These are phyloP conservation scores for Fraxinus platypoda DNA, from an alignment of 305 asterid genomes.

Conservation along the genomic window DNA sequence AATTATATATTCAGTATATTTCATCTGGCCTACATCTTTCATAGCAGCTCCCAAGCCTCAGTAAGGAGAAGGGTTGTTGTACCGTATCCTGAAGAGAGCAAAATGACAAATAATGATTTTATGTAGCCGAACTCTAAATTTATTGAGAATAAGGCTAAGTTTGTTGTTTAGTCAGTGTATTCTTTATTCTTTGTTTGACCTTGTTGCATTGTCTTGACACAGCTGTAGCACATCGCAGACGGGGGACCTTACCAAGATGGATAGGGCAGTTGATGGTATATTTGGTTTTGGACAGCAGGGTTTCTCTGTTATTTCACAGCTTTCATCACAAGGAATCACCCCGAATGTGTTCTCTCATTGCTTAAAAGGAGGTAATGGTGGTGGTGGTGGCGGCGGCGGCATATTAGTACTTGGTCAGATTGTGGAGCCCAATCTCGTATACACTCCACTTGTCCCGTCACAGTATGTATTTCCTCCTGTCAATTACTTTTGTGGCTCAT, in stretches of 20 bases:
- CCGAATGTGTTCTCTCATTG: slow-evolving; percentile 56
- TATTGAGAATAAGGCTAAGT: neutral
- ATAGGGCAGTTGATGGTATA: slow-evolving; percentile 56
- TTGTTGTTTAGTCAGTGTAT: neutral
- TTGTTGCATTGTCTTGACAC: slow-evolving; percentile 21
- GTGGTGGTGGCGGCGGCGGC: slow-evolving; percentile 53
- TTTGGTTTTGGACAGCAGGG: slow-evolving; percentile 61
- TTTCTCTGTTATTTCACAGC: slow-evolving; percentile 56
- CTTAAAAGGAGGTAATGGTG: slow-evolving; percentile 41
- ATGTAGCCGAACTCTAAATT: neutral
- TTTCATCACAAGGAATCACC: slow-evolving; percentile 45
- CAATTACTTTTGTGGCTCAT: neutral
- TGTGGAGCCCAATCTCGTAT: slow-evolving; percentile 51
- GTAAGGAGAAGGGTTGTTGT: neutral
- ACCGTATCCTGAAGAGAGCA: neutral
- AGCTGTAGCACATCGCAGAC: slow-evolving; percentile 59
- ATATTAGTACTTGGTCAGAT: slow-evolving; percentile 51
- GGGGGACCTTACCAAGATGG: slow-evolving; percentile 49
- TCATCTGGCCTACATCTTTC: neutral
- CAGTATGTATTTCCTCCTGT: slow-evolving; percentile 35
- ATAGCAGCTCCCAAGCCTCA: neutral
- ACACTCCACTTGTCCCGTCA: slow-evolving; percentile 64
- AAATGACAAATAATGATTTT: neutral
- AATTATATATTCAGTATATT: neutral
- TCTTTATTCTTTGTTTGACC: slow-evolving; percentile 4